Evolutionary conservation across 1,284 basidiomycete species (phyloP), one percentile per base, ranked within the genome.

Genomic region (Pseudozyma pruni): DNA sequence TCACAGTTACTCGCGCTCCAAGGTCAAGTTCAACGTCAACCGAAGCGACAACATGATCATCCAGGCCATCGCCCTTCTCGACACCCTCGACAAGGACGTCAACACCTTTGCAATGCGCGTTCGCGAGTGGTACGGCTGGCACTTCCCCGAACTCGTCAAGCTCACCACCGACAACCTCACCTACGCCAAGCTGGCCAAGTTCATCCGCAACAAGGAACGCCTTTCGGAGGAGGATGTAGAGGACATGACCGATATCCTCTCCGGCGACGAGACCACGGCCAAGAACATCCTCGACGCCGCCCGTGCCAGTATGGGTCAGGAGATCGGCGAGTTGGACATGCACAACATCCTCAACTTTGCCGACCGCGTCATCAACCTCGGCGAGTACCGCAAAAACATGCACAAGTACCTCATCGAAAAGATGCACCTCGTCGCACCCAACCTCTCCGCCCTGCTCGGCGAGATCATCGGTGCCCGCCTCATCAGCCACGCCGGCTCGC

Each of bases 21-120:
- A 98, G 84, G 91, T 98, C 77, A 81, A 81, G 84, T 98, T 98
- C 89, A 98, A 98, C 86, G 95, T 98, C 75, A 98, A 98, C 88
- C 88, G 95, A 73, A 90, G 93, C 69, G 95, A 99, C 86, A 99
- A 98, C 87, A 99, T 99, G 95, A 98, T 99, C 86, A 98, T 98
- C 81, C 96, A 98, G 85, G 95, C 95, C 52, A 98, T 98, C 81
- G 92, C 95, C 2, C 89, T 98, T 54, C 91, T 98, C 79, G 95
- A 98, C 86, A 94, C 97, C 82, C 90, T 98, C 82, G 95, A 98
- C 88, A 98, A 98, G 87, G 95, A 98, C 84, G 94, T 98, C 83
- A 98, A 98, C 86, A 90, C 95, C 23, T 98, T 98, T 83, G 91
- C 94, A 23, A 98, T 98, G 95, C 91, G 95, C 51, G 90, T 97